These are phyloP conservation scores for Ophiostoma tasmaniense DNA, from an alignment of 2,329 filamentous ascomycete genomes.

Conservation along the genomic window DNA sequence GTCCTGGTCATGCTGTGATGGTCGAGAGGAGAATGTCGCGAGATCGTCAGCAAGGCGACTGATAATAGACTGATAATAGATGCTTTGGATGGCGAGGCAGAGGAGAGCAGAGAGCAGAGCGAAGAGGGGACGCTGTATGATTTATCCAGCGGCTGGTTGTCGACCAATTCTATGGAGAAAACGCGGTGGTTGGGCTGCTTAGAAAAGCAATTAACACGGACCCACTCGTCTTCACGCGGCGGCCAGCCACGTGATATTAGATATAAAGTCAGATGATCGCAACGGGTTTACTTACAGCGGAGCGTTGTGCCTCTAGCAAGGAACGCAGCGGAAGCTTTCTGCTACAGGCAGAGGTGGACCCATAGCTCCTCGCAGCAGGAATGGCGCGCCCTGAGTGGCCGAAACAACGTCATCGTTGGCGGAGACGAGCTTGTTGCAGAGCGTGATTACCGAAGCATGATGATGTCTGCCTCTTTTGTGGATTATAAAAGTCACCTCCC, in stretches of 20 bases:
- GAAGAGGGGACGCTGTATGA: neutral
- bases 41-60: no score
- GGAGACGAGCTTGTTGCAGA: conserved; percentile 2
- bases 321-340: neutral
- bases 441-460: conserved; percentile 6
- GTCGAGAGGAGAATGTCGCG: neutral
- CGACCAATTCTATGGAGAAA: conserved; percentile 1
- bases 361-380: neutral
- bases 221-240: neutral
- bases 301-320: no score
- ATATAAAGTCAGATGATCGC: neutral
- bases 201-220: neutral
- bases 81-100: no score
- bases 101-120: neutral
- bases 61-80: no score
- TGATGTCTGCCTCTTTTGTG: neutral
- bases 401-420: neutral
- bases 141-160: neutral
- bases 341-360: neutral
- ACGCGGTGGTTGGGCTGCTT: conserved; percentile 5
- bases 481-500: neutral
- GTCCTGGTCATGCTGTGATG: neutral
- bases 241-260: neutral
- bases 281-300: neutral
- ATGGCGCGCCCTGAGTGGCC: conserved; percentile 3